Percentiles rank a stretch among this genome's conserved stretches.
Evolutionary conservation across 768 basidiomycete genomes (phyloP).

Genomic region (Mycena indigotica): DNA sequence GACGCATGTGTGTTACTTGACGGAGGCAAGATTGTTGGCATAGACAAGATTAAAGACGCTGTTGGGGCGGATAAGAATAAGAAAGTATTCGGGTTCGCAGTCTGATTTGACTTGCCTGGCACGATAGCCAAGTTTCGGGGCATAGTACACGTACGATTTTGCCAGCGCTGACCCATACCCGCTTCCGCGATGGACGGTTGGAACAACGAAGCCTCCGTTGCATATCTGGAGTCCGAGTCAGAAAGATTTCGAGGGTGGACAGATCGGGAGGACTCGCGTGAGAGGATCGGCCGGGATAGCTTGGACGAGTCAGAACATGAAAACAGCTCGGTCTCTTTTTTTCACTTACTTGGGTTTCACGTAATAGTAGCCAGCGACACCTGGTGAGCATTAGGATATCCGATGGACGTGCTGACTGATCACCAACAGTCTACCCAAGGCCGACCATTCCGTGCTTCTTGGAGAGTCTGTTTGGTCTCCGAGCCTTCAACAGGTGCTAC

Average conservation of each 20-base stretch:
- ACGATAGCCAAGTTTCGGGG: conserved; percentile 73
- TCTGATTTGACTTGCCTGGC: too few species aligned
- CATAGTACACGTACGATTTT: conserved; percentile 78
- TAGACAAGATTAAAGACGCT: conserved; percentile 94
- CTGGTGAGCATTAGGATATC: too few species aligned
- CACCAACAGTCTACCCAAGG: conserved; percentile 71
- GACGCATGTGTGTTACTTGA: conserved; percentile 48
- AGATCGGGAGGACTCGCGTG: conserved; percentile 60
- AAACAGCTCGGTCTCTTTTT: too few species aligned
- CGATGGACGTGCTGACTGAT: too few species aligned
- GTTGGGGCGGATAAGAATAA: too few species aligned
- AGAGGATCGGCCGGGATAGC: conserved; percentile 87
- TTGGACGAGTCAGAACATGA: too few species aligned
- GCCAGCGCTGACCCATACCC: conserved; percentile 76
- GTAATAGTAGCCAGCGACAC: conserved; percentile 79
- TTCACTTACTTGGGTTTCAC: too few species aligned
- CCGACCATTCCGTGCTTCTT: conserved; percentile 49
- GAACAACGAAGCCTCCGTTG: conserved; percentile 88
- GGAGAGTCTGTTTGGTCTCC: conserved; percentile 36
- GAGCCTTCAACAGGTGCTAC: conserved; percentile 24
- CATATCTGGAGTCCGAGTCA: conserved; percentile 57
- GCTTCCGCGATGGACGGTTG: conserved; percentile 57
- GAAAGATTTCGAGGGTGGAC: not conserved
- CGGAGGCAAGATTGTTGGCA: conserved; percentile 76
- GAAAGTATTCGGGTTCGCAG: too few species aligned